Base-by-base conservation (phyloP, 768 basidiomycete species). In the Bullera alba region DNA sequence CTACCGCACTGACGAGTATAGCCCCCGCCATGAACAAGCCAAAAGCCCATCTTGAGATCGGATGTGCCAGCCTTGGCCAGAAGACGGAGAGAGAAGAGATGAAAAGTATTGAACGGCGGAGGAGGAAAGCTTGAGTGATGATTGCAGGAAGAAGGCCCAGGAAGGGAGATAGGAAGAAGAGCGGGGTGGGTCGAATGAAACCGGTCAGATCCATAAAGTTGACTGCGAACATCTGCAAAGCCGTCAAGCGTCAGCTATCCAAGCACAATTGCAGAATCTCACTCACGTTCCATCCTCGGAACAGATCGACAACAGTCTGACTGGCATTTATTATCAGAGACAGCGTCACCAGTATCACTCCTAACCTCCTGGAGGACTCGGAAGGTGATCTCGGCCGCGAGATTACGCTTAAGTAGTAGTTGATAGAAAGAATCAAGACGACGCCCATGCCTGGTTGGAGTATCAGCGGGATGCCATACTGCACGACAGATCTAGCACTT, bases 391-490 rank as follows among this genome's bases (percentile, higher is more conserved):
- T 53, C 17, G 26, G 46, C 14, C 56, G 30, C 22, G 30, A 27
- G 3, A 19, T 19, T 2, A 52, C 3, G n/a, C 34, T n/a, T 14
- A 34, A 15, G 6, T 61, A 50, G 43, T 62, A 65, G 29, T 60
- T 48, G 28, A 60, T 53, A 4, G 48, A 39, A 28, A 65, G 56
- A 10, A 65, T 51, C 1, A 58, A 28, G 17, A 65, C 58, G 16
- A 65, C 43, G 35, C 64, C 64, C 57, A 61, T 59, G 5, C 57
- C 63, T 59, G 37, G 21, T n/a, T 2, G n/a, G n/a, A n/a, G n/a
- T n/a, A 25, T 57, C 28, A 61, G 59, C 28, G 14, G 37, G 5
- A 17, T 6, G 5, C 22, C 38, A 25, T 6, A 17, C 15, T 19
- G 5, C 5, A 15, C 15, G 17, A 23, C 6, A 5, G 12, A n/a